Evolutionary conservation across 306 rosid genomes (phyloP), one percentile per base, ranked within the genome.

Genomic region (Dalbergia cultrata): DNA sequence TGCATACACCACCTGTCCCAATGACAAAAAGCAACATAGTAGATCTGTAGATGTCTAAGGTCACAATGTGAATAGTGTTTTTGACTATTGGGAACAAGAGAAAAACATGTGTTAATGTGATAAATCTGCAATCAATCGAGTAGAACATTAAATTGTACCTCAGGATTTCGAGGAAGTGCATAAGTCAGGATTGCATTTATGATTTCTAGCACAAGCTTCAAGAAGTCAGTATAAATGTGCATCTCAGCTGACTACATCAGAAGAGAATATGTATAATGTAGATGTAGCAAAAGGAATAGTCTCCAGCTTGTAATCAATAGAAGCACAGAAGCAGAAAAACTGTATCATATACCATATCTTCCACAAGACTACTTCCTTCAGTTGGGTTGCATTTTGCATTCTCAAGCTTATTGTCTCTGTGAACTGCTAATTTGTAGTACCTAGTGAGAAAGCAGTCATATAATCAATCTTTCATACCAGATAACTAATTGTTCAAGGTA

Each of bases 151-250:
- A 57, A 81, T 70, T 53, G 22, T 92, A 95, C 99, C 99, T 96
- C 99, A 9, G 99, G 98, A 90, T 96, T 96, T 83, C 94, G 92
- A 78, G 99, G 99, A 84, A 96, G 88, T 63, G 98, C 98, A 86
- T 96, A 93, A 57, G 97, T 89, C 78, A 96, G 85, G 84, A 93
- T 96, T 77, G 99, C 98, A 86, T 96, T 96, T 77, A 96, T 77
- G 86, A 96, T 93, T 89, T 93, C 99, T 63, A 96, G 98, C 45
- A 96, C 98, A 76, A 96, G 98, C 86, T 98, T 93, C 89, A 96
- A 78, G 91, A 96, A 96, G 90, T 96, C 99, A 0, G 97, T 96
- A 79, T 92, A 93, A 83, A 96, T 93, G 79, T 96, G 98, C 86
- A 93, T 78, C 79, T 96, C 99, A 37, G 97, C 90, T 58, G 98